Evolutionary conservation across 495 filamentous ascomycete species (phyloP), one percentile per base, ranked within the genome.

Genomic region (Penicillium maclennaniae): DNA sequence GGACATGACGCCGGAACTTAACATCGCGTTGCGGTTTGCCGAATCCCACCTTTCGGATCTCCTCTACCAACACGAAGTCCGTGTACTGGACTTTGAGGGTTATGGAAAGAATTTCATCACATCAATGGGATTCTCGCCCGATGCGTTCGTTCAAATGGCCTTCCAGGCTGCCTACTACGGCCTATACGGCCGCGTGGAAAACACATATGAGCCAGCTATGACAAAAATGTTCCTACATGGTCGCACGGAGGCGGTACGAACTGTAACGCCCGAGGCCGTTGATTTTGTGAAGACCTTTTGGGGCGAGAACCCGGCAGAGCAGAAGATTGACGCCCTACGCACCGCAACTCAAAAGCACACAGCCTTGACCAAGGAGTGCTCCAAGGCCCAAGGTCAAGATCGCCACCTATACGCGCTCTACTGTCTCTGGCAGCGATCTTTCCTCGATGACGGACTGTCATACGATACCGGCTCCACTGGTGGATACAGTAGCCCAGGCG

Each of bases 81-180:
- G 89, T 51, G 92, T 90, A 21, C 78, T 98, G 7, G 92, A 98
- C 50, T 98, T 98, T 61, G 73, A 73, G 43, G 81, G 83, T 26
- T 98, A 92, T 61, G 93, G 93, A 28, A 96, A 96, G 80, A 96
- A 93, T 69, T 96, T 95, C 61, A 98, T 98, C 66, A 97, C 91
- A 1, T 91, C 89, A 0, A 91, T 90, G 81, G 95, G 95, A 21
- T 95, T 97, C 66, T 97, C 93, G 0, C 93, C 93, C 0, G 93
- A 98, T 67, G 93, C 93, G 1, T 98, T 96, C 59, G 89, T 98
- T 27, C 93, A 98, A 68, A 97, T 97, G 93, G 95, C 93, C 4
- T 97, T 96, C 75, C 93, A 98, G 69, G 93, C 93, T 25, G 93
- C 95, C 14, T 97, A 98, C 75, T 98, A 97, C 62, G 93, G 95